These are phyloP conservation scores for Sicyos baderoa DNA, from an alignment of 306 rosid species.

Conservation along the genomic window DNA sequence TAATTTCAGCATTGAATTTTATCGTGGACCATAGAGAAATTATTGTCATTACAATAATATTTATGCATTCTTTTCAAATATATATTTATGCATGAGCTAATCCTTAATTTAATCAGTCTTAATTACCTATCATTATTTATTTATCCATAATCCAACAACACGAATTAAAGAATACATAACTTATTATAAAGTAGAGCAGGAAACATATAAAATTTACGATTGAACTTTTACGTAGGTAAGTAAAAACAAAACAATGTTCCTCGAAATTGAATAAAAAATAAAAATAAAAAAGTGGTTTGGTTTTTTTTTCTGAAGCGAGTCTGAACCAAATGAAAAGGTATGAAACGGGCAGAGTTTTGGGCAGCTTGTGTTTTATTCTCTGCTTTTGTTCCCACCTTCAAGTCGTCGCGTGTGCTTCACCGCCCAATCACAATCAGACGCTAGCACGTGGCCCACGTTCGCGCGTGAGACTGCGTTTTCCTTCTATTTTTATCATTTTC, in stretches of 20 bases:
- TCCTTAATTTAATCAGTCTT: too few relatives aligned
- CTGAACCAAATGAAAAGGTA: neutral
- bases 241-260: neutral
- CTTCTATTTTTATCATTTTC: too few relatives aligned
- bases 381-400: slow-evolving; percentile 16
- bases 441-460: neutral
- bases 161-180: too few relatives aligned
- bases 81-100: too few relatives aligned
- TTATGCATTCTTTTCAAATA: too few relatives aligned
- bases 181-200: too few relatives aligned
- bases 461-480: neutral
- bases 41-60: too few relatives aligned
- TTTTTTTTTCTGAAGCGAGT: neutral
- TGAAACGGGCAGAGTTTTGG: slow-evolving; percentile 1
- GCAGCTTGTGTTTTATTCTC: slow-evolving; percentile 15
- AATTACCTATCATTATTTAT: neutral
- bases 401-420: slow-evolving; percentile 3
- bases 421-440: neutral
- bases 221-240: neutral
- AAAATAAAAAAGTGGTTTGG: neutral
- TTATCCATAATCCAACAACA: neutral
- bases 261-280: neutral
- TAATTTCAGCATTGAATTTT: too few relatives aligned
- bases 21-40: too few relatives aligned
- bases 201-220: too few relatives aligned